Evolutionary conservation across 1,284 basidiomycete genomes (phyloP), one percentile per base, ranked within the genome.

Genomic region (Pascua guehoae): DNA sequence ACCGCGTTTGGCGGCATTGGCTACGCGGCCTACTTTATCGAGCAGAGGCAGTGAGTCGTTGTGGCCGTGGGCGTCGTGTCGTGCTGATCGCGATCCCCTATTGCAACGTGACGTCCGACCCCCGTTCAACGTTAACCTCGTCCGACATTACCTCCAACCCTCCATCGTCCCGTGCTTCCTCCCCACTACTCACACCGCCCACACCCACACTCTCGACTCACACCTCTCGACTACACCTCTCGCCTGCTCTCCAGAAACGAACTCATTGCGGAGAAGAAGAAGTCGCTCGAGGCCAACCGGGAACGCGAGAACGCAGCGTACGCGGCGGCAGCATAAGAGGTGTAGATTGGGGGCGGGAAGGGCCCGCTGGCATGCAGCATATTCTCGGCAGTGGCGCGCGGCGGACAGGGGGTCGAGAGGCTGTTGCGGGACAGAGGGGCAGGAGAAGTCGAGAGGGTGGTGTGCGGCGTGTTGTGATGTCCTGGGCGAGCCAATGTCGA

Each of bases 21-120:
- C 36, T 74, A 68, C 57, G 70, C 62, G 39, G 63, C 69, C 24
- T 76, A 73, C 64, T 51, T 66, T 56, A 56, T 60, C 11, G 74
- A 76, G 56, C 59, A 66, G 59, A 63, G 69, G 66, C 74, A 76
- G 76, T 78, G 56, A 64, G 76, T 74, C 8, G 41, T 14, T 32
- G 12, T 41, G 48, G 11, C 2, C 2, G 12, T 7, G 45, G 24
- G 17, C 38, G 9, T 14, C 11, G 24, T 16, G 9, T 14, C 11
- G 24, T 16, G 14, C 14, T 7, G 37, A 15, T 4, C 17, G 37
- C n/a, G 16, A n/a, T 9, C 41, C 41, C n/a, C 41, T 15, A n/a
- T n/a, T 43, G 8, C 41, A 16, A 43, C 24, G 24, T 32, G n/a
- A n/a, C n/a, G n/a, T n/a, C n/a, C n/a, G n/a, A n/a, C n/a, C n/a